Evolutionary conservation across 2,329 filamentous ascomycete species (phyloP).

Genomic region (Fusarium anthophilum): DNA sequence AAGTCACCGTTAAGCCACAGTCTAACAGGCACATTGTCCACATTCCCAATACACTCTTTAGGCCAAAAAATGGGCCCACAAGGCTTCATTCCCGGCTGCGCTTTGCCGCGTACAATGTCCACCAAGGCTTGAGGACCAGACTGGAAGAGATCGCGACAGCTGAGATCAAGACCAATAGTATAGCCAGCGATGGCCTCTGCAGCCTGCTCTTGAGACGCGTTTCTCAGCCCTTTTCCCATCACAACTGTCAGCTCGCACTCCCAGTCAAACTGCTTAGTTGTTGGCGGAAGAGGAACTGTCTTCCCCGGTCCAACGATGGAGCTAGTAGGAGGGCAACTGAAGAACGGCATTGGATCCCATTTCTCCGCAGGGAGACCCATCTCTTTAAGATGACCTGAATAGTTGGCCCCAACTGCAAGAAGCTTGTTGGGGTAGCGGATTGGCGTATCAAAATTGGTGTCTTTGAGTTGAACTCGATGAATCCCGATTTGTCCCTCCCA

Average conservation of each 20-base stretch:
- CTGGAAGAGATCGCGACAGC: neutral
- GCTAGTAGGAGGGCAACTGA: neutral
- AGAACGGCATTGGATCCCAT: neutral
- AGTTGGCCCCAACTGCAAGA: neutral
- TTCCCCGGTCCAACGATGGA: neutral
- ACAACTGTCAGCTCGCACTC: neutral
- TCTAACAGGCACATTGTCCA: neutral
- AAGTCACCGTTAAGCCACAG: neutral
- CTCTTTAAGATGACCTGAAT: neutral
- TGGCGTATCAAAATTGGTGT: neutral
- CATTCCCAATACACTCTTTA: neutral
- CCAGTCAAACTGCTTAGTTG: neutral
- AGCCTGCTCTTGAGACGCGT: neutral
- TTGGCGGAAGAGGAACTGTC: neutral
- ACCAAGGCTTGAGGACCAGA: neutral
- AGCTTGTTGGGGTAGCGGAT: neutral
- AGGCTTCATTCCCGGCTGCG: slow-evolving; percentile 1
- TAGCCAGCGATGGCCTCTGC: neutral
- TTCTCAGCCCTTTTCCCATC: neutral
- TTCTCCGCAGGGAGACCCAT: neutral
- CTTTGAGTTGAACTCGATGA: neutral
- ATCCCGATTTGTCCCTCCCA: rapidly evolving
- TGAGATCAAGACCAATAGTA: neutral
- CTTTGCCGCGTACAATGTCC: neutral
- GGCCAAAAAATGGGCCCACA: neutral